Percentiles rank a stretch among this genome's conserved stretches.
phyloP scores from a whole-genome alignment of 75 land plant species.

The Picea sitchensis region DNA sequence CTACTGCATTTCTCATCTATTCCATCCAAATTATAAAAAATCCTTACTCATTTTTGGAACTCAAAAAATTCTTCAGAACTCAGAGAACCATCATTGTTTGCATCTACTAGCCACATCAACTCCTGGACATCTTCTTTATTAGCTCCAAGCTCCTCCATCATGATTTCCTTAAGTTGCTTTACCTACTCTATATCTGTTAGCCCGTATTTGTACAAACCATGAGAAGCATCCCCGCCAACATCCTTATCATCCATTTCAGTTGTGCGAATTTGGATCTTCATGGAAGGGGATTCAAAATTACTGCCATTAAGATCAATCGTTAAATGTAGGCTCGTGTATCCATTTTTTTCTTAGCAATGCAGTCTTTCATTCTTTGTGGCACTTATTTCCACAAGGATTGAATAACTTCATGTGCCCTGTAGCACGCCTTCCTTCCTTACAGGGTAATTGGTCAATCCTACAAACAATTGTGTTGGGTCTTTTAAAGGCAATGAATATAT shows the following conservation, averaged over 20 bases:
- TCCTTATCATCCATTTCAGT: constrained; percentile 81
- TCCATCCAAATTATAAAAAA: constrained; percentile 21
- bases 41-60: constrained; percentile 73
- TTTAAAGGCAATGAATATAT: background rate
- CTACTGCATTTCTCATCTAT: constrained; percentile 37
- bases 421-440: constrained; percentile 67
- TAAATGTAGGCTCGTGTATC: constrained; percentile 87
- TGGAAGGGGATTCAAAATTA: constrained; percentile 40
- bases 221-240: constrained; percentile 86
- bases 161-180: constrained; percentile 39
- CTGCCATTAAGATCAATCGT: constrained; percentile 64
- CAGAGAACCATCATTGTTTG: constrained; percentile 17
- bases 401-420: constrained; percentile 65
- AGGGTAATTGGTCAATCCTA: too few relatives aligned
- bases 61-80: constrained; percentile 10
- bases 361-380: constrained; percentile 85
- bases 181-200: constrained; percentile 96
- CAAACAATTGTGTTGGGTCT: background rate
- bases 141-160: constrained; percentile 81
- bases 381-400: constrained; percentile 73
- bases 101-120: background rate
- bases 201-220: constrained; percentile 94
- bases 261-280: constrained; percentile 97
- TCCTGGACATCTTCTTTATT: constrained; percentile 50
- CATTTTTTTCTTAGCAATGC: constrained; percentile 78